Percentiles rank a stretch among this genome's conserved stretches.
These are phyloP conservation scores for Vaccinium vitisidaea DNA, from an alignment of 148 eudicot species.

Conservation along the genomic window DNA sequence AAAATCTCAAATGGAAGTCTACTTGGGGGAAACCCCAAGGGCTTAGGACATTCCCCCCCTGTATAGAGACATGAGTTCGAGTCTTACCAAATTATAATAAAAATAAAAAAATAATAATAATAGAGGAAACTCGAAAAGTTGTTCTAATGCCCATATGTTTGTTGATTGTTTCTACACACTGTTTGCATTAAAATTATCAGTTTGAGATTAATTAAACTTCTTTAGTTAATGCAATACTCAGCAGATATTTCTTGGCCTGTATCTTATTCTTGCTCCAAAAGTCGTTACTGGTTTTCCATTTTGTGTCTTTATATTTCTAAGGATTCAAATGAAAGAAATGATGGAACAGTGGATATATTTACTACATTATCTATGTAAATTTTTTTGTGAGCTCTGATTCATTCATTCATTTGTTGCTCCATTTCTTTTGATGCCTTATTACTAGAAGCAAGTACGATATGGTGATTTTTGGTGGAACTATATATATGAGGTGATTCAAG, in stretches of 20 bases:
- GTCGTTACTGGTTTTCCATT: neutral
- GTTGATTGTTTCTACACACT: neutral
- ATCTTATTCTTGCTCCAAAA: neutral
- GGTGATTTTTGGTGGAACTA: no score
- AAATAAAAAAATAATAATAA: neutral
- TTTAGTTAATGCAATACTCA: neutral
- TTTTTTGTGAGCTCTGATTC: neutral
- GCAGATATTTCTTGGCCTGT: neutral
- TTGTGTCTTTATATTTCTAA: no score
- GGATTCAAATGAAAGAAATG: no score
- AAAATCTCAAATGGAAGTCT: neutral
- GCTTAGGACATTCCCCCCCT: neutral
- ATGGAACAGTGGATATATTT: no score
- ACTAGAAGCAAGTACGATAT: no score
- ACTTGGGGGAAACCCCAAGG: neutral
- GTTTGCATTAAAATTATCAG: neutral
- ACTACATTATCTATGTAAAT: no score
- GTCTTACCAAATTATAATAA: neutral
- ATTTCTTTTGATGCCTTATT: neutral
- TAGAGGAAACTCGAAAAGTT: neutral
- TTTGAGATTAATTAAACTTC: neutral
- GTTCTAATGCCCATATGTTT: neutral
- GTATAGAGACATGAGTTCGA: neutral
- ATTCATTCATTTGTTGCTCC: conserved; percentile 1
- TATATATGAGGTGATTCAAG: no score